Evolutionary conservation across 1,139 yeast species (phyloP).

Genomic region (Geotrichum siamense): DNA sequence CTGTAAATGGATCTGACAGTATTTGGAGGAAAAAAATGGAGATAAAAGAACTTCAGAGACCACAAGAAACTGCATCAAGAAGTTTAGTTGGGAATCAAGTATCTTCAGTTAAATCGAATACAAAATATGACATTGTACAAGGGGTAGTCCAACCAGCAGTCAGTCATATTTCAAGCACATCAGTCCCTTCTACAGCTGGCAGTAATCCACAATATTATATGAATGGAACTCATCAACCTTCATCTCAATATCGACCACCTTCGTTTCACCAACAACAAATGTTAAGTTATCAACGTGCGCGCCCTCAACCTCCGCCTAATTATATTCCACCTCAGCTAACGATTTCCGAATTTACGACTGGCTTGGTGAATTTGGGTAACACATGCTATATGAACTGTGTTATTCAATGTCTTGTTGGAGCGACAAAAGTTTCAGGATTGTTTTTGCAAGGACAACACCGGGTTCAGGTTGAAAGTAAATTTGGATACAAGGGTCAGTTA

Average conservation of each 20-base stretch:
- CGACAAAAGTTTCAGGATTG: conserved; percentile 42
- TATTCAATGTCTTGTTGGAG: conserved; percentile 67
- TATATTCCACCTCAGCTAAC: not conserved
- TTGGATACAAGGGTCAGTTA: conserved; percentile 79
- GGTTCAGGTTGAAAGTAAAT: conserved; percentile 64
- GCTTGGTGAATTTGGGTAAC: conserved; percentile 77
- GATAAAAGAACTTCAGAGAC: conserved; percentile 11
- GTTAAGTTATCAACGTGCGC: conserved; percentile 5
- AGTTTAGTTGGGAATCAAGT: not conserved
- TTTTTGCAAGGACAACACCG: conserved; percentile 58
- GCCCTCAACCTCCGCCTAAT: conserved; percentile 1
- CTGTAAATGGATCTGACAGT: conserved; percentile 23
- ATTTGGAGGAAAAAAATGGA: conserved; percentile 12
- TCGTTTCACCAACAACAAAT: not conserved
- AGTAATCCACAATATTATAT: conserved; percentile 1
- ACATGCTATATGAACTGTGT: conserved; percentile 93
- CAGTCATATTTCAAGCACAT: conserved; percentile 9
- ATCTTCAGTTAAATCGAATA: not conserved
- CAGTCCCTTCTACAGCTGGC: conserved; percentile 1
- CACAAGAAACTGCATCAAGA: conserved; percentile 8
- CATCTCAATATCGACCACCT: not conserved
- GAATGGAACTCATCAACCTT: not conserved
- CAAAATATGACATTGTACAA: conserved; percentile 5
- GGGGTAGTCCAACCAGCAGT: conserved; percentile 12
- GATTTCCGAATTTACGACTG: conserved; percentile 39